Conservation (phyloP, 805 yeast species). For the Metschnikowia matae region DNA sequence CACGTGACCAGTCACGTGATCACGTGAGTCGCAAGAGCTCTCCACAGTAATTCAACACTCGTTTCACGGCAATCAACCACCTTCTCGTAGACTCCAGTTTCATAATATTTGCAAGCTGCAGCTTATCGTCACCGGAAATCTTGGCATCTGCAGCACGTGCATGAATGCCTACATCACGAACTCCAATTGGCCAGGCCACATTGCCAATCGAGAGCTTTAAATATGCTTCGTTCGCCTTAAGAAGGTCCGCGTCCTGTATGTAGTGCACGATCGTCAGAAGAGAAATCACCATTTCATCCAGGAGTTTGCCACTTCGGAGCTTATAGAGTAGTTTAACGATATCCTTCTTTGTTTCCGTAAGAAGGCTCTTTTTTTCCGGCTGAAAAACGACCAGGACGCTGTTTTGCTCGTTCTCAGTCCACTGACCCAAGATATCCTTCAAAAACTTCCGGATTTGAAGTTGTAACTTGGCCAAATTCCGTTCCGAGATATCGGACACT, state of each 20-base stretch:
- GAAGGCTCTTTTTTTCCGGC: conserved; percentile 10
- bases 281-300: conserved; percentile 46
- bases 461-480: conserved; percentile 25
- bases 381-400: neutral
- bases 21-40: conserved; percentile 1
- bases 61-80: conserved; percentile 74
- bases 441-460: conserved; percentile 47
- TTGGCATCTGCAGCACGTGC: conserved; percentile 61
- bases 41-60: conserved; percentile 48
- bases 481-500: conserved; percentile 29
- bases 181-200: conserved; percentile 92
- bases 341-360: conserved; percentile 39
- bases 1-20: neutral
- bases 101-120: conserved; percentile 64
- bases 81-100: conserved; percentile 67
- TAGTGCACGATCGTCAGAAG: conserved; percentile 57
- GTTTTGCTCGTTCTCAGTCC: conserved; percentile 27
- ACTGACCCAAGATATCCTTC: conserved; percentile 39
- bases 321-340: conserved; percentile 48
- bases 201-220: conserved; percentile 78
- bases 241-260: conserved; percentile 51
- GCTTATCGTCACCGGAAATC: conserved; percentile 45
- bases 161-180: conserved; percentile 74
- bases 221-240: conserved; percentile 62
- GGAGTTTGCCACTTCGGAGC: conserved; percentile 34